Evolutionary conservation across 805 yeast genomes (phyloP), one percentile per base, ranked within the genome.

Genomic region (Candida chilensis): DNA sequence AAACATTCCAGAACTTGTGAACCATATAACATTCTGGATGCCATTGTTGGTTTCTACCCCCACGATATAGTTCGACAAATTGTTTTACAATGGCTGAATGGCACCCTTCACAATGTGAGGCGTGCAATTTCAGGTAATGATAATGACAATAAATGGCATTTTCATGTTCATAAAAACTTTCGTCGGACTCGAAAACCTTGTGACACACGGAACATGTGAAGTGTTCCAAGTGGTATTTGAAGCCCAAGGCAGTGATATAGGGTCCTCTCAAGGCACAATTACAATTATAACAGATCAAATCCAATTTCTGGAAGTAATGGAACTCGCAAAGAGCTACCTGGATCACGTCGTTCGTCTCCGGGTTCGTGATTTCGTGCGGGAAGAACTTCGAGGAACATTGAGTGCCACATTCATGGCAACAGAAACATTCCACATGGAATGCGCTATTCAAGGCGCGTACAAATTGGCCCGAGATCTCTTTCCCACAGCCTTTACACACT

Each of bases 21-120:
- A 92, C 94, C 87, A 94, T 94, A 50, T 87, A 92, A 61, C 99
- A 92, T 51, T 94, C 97, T 2, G 96, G 97, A 55, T 92, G 99
- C 99, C 99, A 92, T 50, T 86, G 94, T 52, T 88, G 95, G 35
- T 83, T 80, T 41, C 79, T 71, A 15, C 96, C 96, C 30, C 96
- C 95, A 41, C 92, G 69, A 37, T 76, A 84, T 27, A 90, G 75
- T 52, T 90, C 96, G 21, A 90, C 95, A 53, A 87, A 92, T 49
- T 92, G 97, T 48, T 87, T 87, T 21, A 94, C 71, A 31, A 94
- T 92, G 2, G 96, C 84, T 21, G 84, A 78, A 34, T 78, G 71
- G 57, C 99, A 92, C 19, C 97, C 96, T 57, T 85, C 94, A 57
- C 99, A 92, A 33, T 78, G 78, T 19, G 81, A 79, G 2, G 97